Base-by-base conservation (phyloP, 139 green algal species). In the Picochlorum sp. region DNA sequence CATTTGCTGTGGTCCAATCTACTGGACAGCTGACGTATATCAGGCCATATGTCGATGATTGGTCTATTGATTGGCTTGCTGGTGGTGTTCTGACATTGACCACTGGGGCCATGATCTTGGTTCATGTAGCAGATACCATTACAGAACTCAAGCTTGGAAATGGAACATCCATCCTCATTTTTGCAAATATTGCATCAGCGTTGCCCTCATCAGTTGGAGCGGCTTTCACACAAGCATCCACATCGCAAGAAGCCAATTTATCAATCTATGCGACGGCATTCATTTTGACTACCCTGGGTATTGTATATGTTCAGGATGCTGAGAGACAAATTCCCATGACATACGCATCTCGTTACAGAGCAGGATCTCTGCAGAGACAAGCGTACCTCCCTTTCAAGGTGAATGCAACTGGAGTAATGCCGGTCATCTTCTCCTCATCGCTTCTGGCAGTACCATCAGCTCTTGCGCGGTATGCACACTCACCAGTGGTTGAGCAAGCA, bases 361-460 rank as follows among this genome's bases (percentile, higher is more conserved):
- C 76, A 4, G 82, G 84, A 49, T 81, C 80, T 34, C 78, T 97
- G 10, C 61, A 60, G 69, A 72, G 78, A 16, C 84, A 90, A 69
- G 84, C 80, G 11, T 99, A 98, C 82, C 82, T 99, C 71, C 94
- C 94, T 24, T 97, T 99, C 85, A 98, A 98, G 82, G 79, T 92
- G n/a, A 95, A 95, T 66, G 82, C 83, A 6, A 88, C 88, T 9
- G 94, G 94, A 47, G 94, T 98, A 13, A 98, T 99, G 92, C 94
- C 94, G 0, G 87, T 99, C 74, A 99, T 99, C 74, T 99, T 99
- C 71, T 80, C 90, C 9, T 94, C 91, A 8, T 94, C 88, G 4
- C 76, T 99, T 49, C 77, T 99, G 37, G 83, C 89, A 1, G 74
- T 96, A 44, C 94, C 94, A n/a, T 71, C 82, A 13, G 82, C 81